Base-by-base conservation (phyloP, 2,329 filamentous ascomycete genomes). In the Metarhizium album region DNA sequence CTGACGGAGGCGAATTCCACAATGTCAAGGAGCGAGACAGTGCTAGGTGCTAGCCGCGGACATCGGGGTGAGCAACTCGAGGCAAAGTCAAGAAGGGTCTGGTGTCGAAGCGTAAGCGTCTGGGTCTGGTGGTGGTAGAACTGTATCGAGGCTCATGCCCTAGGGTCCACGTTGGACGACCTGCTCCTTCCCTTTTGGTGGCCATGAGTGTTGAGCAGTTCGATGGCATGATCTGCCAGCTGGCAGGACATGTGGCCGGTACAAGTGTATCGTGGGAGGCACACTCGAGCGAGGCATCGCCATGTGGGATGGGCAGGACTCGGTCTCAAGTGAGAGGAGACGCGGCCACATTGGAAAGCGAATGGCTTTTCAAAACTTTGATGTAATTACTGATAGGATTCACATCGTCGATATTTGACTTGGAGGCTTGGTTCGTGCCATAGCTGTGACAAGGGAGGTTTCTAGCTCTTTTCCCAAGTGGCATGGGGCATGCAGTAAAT, bases 241-340 rank as follows among this genome's bases (percentile, higher is more conserved):
- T 43, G 40, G 20, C 40, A 14, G 24, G 20, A 43, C 16, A 5
- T 16, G 13, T 14, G 16, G n/a, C n/a, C n/a, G n/a, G 27, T 29
- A 23, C 20, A 24, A 7, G 14, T 46, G 45, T 27, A 18, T 18
- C 31, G 27, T 33, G 16, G 45, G 57, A 11, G 45, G 57, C 9
- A 35, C 33, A 35, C 11, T 14, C 11, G 33, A 13, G 33, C 11
- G 33, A 35, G 33, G 14, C 33, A 16, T 35, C 33, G 11, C 33
- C 3, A 35, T 8, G 11, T 35, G 33, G 11, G 16, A 8, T 35
- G 4, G 11, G 33, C 4, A 35, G 4, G 33, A 35, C 4, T 35
- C 27, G 11, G 33, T 4, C 11, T 35, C 7, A 16, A n/a, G 14
- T 35, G 4, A 35, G 33, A 35, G 7, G 27, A 29, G 27, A 29